Base-by-base conservation (phyloP, 2,329 filamentous ascomycete species). In the Calonectria honghensis region DNA sequence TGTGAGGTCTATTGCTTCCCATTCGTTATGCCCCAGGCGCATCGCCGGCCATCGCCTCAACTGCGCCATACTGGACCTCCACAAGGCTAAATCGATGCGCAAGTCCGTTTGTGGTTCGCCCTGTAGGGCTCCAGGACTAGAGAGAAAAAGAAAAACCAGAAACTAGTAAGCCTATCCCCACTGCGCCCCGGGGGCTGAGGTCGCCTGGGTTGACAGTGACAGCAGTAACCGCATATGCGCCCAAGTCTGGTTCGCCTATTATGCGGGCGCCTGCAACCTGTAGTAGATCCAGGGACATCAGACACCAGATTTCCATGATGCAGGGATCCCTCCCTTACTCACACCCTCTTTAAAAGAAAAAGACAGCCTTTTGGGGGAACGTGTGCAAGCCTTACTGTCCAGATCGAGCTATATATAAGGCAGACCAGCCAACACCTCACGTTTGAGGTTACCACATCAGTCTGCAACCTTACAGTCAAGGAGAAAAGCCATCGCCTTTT, bases 381-480 rank as follows among this genome's bases (percentile, higher is more conserved):
- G 13, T 9, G 7, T 11, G 45, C 45, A 48, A 48, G 45, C 20
- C 45, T 48, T 48, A 20, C 45, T 6, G 45, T 24, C 45, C 45
- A 11, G 45, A n/a, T 48, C 31, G n/a, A 37, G 32, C 52, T 61
- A 61, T 61, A 61, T 39, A 61, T 39, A 61, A 37, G 57, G 18
- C 35, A 39, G 57, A 20, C 35, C 35, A 37, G 57, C 57, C 57
- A 27, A 37, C 32, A 6, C 24, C 14, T 14, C 10, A 61, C 32
- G 14, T 6, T 39, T 35, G 57, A 39, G 24, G 35, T 37, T 39
- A 39, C 57, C n/a, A 37, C 39, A 37, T 31, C 32, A 27, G 35
- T 32, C 57, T 24, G 13, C n/a, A 27, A 24, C 35, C 35, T 27
- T 54, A 32, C 29, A 27, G 39, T n/a, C 32, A 14, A 37, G 14